Evolutionary conservation across 805 yeast genomes (phyloP).

Genomic region (Suhomyces xylopsoci): DNA sequence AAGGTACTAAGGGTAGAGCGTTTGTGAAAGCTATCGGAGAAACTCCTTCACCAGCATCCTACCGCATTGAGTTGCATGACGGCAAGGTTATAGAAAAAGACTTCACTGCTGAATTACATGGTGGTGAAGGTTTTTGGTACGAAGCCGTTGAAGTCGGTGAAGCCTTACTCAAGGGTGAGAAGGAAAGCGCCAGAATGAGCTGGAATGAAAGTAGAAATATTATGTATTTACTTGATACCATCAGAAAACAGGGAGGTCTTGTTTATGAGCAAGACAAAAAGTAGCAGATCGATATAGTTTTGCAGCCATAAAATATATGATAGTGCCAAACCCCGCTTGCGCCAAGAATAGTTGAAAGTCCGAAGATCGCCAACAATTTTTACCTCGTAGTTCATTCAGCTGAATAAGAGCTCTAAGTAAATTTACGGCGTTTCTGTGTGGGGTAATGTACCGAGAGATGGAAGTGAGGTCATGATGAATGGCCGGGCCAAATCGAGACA

Average conservation of each 20-base stretch:
- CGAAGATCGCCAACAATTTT: neutral
- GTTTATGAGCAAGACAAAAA: constrained; percentile 38
- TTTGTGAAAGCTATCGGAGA: constrained; percentile 9
- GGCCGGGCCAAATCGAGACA: neutral
- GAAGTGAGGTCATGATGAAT: neutral
- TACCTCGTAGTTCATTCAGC: neutral
- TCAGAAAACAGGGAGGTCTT: constrained; percentile 44
- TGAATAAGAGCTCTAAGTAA: neutral
- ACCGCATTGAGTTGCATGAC: constrained; percentile 21
- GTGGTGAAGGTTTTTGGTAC: constrained; percentile 49
- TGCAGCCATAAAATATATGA: neutral
- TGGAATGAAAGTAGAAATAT: constrained; percentile 46
- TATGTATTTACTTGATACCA: constrained; percentile 47
- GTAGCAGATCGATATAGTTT: neutral
- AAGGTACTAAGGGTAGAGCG: constrained; percentile 11
- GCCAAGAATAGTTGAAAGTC: neutral
- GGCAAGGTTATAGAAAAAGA: constrained; percentile 5
- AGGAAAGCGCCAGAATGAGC: constrained; percentile 36
- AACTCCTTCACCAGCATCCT: constrained; percentile 13
- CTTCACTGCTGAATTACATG: constrained; percentile 26
- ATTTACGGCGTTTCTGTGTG: neutral
- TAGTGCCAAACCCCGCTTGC: neutral
- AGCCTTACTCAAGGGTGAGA: constrained; percentile 39
- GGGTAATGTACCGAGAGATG: neutral
- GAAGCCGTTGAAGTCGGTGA: constrained; percentile 56